These are phyloP conservation scores for Telopea speciosissima DNA, from an alignment of 177 flowering plant species.

Conservation along the genomic window DNA sequence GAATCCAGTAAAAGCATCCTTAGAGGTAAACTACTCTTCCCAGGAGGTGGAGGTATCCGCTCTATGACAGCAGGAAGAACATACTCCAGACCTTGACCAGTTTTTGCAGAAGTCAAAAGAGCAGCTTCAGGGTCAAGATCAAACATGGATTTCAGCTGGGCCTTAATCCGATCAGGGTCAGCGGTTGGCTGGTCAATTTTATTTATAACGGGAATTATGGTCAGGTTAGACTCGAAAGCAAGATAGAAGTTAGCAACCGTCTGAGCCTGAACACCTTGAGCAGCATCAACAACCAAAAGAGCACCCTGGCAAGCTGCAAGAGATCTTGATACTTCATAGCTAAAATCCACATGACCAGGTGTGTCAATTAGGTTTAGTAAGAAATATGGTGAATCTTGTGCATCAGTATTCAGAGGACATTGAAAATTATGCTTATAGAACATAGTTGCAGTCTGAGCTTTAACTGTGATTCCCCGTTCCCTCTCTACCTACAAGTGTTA, in stretches of 20 bases:
- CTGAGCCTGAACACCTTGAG: slow-evolving; percentile 97
- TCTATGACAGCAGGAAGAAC: slow-evolving; percentile 95
- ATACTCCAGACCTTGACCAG: slow-evolving; percentile 90
- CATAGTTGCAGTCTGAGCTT: slow-evolving; percentile 99
- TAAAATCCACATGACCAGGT: slow-evolving; percentile 98
- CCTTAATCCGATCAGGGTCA: slow-evolving; percentile 87
- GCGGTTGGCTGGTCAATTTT: slow-evolving; percentile 99
- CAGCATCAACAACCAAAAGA: slow-evolving; percentile 96
- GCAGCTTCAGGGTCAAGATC: slow-evolving; percentile 76
- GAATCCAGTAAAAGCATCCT: slow-evolving; percentile 96
- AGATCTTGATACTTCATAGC: slow-evolving; percentile 99
- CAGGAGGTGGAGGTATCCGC: slow-evolving; percentile 92
- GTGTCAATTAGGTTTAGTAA: slow-evolving; percentile 86
- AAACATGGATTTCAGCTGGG: slow-evolving; percentile 87
- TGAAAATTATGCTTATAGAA: slow-evolving; percentile 41
- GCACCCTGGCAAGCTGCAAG: slow-evolving; percentile 99
- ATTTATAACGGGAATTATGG: slow-evolving; percentile 82
- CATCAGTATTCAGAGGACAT: slow-evolving; percentile 19
- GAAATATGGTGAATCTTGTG: slow-evolving; percentile 34
- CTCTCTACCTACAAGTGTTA: slow-evolving; percentile 74
- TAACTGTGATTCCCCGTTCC: slow-evolving; percentile 96
- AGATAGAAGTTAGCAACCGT: slow-evolving; percentile 97
- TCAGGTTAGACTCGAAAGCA: slow-evolving; percentile 85
- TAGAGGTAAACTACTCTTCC: slow-evolving; percentile 48
- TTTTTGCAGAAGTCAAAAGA: slow-evolving; percentile 89